These are phyloP conservation scores for Coemansia sp. DNA, from an alignment of 192 early-diverging fungal genomes.

Conservation along the genomic window DNA sequence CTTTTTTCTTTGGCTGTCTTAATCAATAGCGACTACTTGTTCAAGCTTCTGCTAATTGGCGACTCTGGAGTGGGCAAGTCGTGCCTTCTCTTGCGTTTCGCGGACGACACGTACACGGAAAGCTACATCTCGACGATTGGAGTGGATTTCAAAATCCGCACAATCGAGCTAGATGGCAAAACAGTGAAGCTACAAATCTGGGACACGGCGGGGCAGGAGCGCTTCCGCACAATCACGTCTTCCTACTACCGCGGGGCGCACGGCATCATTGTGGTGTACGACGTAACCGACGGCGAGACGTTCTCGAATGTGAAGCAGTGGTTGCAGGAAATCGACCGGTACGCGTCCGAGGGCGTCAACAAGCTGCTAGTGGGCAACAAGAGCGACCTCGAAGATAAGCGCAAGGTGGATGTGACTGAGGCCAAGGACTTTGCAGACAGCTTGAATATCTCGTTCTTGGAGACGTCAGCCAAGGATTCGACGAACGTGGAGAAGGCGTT, in stretches of 20 bases:
- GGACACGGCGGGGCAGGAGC: constrained; percentile 98
- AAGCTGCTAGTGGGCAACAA: constrained; percentile 99
- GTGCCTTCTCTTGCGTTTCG: constrained; percentile 95
- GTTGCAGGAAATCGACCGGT: constrained; percentile 98
- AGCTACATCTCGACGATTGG: constrained; percentile 98
- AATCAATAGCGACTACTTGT: constrained; percentile 89
- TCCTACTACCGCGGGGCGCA: constrained; percentile 98
- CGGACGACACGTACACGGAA: constrained; percentile 98
- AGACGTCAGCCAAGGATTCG: constrained; percentile 97
- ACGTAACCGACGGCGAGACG: constrained; percentile 94
- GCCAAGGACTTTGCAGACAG: constrained; percentile 89
- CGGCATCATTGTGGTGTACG: constrained; percentile 99
- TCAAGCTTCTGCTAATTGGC: constrained; percentile 98
- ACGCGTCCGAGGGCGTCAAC: constrained; percentile 96
- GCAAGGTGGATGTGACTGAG: constrained; percentile 77
- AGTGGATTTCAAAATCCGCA: constrained; percentile 99
- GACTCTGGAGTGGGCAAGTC: constrained; percentile 99
- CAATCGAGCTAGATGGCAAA: constrained; percentile 98
- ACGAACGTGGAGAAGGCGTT: constrained; percentile 99
- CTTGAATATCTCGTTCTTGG: constrained; percentile 91
- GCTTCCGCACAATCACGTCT: constrained; percentile 98
- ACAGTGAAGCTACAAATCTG: constrained; percentile 99
- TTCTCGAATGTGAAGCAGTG: constrained; percentile 98
- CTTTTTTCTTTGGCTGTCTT: too few species aligned
- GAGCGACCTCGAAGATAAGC: constrained; percentile 92